Evolutionary conservation across 2,329 filamentous ascomycete genomes (phyloP), one percentile per base, ranked within the genome.

Genomic region (Neonectria magnoliae): DNA sequence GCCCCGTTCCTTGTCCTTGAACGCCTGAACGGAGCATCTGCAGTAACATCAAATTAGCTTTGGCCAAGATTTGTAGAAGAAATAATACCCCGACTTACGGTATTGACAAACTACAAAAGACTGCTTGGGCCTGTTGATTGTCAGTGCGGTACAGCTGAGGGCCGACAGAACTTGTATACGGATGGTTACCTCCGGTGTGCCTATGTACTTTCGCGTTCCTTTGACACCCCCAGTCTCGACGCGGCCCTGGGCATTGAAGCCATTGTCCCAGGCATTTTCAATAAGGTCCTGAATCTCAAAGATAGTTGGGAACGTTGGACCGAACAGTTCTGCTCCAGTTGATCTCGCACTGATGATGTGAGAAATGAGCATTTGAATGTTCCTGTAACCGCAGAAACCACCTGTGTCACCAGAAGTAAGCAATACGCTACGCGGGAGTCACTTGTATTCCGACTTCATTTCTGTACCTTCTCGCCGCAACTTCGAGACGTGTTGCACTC

Each of bases 191-290:
- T 98, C 95, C 9, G 93, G 90, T 1, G 95, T 98, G 16, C 95
- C 95, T 71, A 98, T 98, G 75, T 96, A 98, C 78, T 98, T 98
- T 65, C 96, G 88, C 0, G 94, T 97, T n/a, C 90, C 90, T 68
- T 84, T 88, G 68, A 98, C 92, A 1, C 94, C 93, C 2, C 95
- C 95, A 1, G 94, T 98, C 78, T 98, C 93, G 2, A 88, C 76
- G 36, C 93, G 87, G 4, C 92, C 93, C 48, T 89, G 85, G 3
- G 86, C 76, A 72, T 97, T 96, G 76, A 96, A 93, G 1, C 92
- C 94, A 75, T 84, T 85, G 73, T 97, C 93, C 95, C 95, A 98
- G 0, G 94, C 95, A 16, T 83, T 81, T 78, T 98, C 95, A 71
- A 98, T 97, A 72, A 90, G 82, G 59, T 97, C 91, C 75, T 98